A percentile compares a stretch with the other conserved stretches of the same genome.
These are phyloP conservation scores for Penicillium arizonense DNA, from an alignment of 495 filamentous ascomycete genomes.

Conservation along the genomic window DNA sequence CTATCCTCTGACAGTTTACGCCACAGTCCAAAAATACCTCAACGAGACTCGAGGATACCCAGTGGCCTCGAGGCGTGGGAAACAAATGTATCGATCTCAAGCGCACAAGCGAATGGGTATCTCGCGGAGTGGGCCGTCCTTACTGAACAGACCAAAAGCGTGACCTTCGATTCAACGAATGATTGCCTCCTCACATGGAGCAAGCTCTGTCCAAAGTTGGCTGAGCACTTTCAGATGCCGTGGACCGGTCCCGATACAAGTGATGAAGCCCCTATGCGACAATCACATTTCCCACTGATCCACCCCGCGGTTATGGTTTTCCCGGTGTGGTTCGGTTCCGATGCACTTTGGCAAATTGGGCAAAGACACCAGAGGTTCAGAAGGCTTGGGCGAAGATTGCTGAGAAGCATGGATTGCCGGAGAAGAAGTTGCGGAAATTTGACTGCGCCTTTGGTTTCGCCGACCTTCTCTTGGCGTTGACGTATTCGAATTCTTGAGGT, in stretches of 20 bases:
- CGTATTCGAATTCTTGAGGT: slow-evolving; percentile 5
- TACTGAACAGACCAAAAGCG: slow-evolving; percentile 26
- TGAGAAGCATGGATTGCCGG: slow-evolving; percentile 12
- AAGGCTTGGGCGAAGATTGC: slow-evolving; percentile 35
- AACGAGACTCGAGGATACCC: slow-evolving; percentile 35
- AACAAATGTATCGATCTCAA: slow-evolving; percentile 34
- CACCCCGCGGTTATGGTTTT: slow-evolving; percentile 37
- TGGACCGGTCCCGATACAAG: slow-evolving; percentile 19
- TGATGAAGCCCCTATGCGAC: slow-evolving; percentile 25
- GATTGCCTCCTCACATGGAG: slow-evolving; percentile 41
- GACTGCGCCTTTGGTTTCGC: slow-evolving; percentile 11
- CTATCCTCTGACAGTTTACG: slow-evolving; percentile 49
- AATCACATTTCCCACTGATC: slow-evolving; percentile 16
- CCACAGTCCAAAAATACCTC: slow-evolving; percentile 39
- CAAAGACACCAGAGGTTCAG: slow-evolving; percentile 41
- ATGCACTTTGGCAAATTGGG: slow-evolving; percentile 45
- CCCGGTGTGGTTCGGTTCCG: slow-evolving; percentile 28
- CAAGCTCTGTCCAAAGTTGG: slow-evolving; percentile 44
- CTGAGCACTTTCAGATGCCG: slow-evolving; percentile 40
- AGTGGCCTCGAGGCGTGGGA: slow-evolving; percentile 41
- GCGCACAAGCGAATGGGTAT: slow-evolving; percentile 42
- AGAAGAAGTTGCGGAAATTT: slow-evolving; percentile 2
- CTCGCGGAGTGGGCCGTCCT: slow-evolving; percentile 53
- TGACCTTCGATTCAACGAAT: slow-evolving; percentile 49
- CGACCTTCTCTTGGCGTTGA: slow-evolving; percentile 1